phyloP scores from a whole-genome alignment of 257 asterid species.

The Capsicum baccatum region DNA sequence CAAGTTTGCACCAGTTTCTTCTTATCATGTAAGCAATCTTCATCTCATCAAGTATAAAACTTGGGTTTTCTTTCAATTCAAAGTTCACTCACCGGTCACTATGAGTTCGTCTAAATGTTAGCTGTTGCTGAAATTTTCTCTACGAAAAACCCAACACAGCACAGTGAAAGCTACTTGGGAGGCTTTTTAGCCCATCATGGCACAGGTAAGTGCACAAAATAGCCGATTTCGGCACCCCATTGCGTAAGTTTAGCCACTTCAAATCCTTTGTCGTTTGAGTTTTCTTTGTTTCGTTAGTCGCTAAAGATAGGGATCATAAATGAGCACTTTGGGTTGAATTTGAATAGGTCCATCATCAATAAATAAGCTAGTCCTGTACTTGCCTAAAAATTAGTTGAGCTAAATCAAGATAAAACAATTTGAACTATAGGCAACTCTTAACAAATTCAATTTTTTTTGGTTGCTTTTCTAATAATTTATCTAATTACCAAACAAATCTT shows the following conservation, averaged over 20 bases:
- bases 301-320: not conserved
- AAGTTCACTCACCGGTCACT: no score
- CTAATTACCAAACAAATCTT: no score
- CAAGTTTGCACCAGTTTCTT: conserved; percentile 70
- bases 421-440: no score
- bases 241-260: not conserved
- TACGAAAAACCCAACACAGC: no score
- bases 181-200: no score
- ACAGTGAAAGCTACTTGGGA: no score
- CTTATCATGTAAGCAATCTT: conserved; percentile 40
- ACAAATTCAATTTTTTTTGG: no score
- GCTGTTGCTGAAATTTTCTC: no score
- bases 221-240: not conserved
- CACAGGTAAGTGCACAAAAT: no score
- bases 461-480: no score
- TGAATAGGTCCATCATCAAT: not conserved
- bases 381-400: not conserved
- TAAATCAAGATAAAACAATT: no score
- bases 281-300: not conserved
- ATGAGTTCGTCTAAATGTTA: no score
- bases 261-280: not conserved
- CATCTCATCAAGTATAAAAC: conserved; percentile 25
- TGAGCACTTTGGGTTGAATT: not conserved
- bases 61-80: not conserved
- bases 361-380: not conserved